Base-by-base conservation (phyloP, 2,329 filamentous ascomycete species). In the Alternaria ethzedia region DNA sequence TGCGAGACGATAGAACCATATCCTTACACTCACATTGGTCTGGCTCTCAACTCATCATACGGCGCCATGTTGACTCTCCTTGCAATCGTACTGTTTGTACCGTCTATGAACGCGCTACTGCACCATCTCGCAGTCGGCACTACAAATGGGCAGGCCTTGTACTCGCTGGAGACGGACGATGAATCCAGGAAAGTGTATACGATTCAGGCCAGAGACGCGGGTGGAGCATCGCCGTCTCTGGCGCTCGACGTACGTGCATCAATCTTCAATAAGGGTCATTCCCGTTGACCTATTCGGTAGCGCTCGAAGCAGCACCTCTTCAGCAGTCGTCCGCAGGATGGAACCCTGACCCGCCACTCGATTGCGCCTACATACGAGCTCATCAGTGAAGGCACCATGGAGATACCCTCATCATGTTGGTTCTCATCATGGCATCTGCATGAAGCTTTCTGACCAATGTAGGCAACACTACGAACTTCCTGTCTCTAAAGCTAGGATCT, bases 51-150 rank as follows among this genome's bases (percentile, higher is more conserved):
- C 11, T 13, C 17, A 23, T 43, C 15, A 32, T 28, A 36, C 17
- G 20, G 26, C 28, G 49, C 13, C 11, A 70, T 70, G 67, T 46
- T 59, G 11, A 30, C 43, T 15, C n/a, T 66, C 12, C 47, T 70
- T 44, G 15, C 26, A 21, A 36, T 65, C 5, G 23, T 63, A 15
- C 50, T 65, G 3, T 55, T 69, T 17, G 65, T 55, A 17, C 41
- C 60, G 43, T 54, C 44, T 11, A 57, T 58, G 12, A 50, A 60
- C 17, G 59, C 67, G 20, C 36, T 63, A 11, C n/a, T 66, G 45
- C 69, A 73, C 30, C 69, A 73, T 57, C 54, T 72, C 1, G 67
- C 70, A 49, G 70, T 70, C 30, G 70, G 70, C 20, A 69, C 67
- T 9, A 61, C 44, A 6, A 59, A 66, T 49, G 65, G 66, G 4